A percentile compares a stretch with the other conserved stretches of the same genome.
phyloP scores from a whole-genome alignment of 129 eudicot genomes.

The Helianthus tuberosus region DNA sequence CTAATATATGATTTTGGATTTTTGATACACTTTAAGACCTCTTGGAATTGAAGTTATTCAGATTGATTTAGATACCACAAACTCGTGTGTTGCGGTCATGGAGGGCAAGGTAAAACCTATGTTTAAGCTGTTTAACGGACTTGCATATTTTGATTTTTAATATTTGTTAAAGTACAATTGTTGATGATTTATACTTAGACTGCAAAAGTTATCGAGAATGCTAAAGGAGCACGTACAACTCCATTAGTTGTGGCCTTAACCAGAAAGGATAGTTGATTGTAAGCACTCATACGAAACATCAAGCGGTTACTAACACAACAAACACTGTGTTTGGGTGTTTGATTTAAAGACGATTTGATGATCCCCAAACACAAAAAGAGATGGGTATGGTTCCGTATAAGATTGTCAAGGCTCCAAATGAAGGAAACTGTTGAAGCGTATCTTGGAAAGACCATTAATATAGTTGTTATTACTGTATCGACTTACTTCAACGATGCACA shows the following conservation, averaged over 20 bases:
- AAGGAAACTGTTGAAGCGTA: too few species aligned
- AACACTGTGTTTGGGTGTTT: too few species aligned
- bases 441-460: too few species aligned
- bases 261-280: constrained; percentile 88
- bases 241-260: constrained; percentile 94
- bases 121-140: background rate
- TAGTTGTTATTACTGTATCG: too few species aligned
- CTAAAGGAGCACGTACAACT: constrained; percentile 92
- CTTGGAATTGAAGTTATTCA: constrained; percentile 28
- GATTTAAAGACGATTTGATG: too few species aligned
- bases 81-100: constrained; percentile 33
- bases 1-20: background rate
- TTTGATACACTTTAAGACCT: constrained; percentile 20
- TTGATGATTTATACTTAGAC: constrained; percentile 41
- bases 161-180: background rate
- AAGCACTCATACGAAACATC: constrained; percentile 71
- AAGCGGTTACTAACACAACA: too few species aligned
- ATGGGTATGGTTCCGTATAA: too few species aligned
- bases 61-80: constrained; percentile 33
- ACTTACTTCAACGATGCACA: too few species aligned
- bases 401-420: too few species aligned
- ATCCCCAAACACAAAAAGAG: too few species aligned
- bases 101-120: constrained; percentile 18
- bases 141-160: background rate
- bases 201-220: constrained; percentile 85